phyloP scores from a whole-genome alignment of 495 filamentous ascomycete genomes.

The Penicillium riverlandense region DNA sequence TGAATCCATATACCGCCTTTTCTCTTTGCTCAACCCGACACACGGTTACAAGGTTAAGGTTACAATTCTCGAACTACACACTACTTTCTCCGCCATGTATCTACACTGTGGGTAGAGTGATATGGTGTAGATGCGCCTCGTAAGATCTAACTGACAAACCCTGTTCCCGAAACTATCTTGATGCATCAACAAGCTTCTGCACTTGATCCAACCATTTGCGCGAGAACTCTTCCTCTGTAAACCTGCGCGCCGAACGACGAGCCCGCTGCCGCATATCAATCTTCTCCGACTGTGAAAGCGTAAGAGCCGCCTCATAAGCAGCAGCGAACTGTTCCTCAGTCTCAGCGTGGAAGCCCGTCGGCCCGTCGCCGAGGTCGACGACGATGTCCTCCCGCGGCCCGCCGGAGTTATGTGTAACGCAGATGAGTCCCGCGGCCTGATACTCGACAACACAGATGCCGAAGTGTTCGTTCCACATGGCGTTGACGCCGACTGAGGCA shows the following conservation, averaged over 20 bases:
- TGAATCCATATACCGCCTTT: too few relatives aligned
- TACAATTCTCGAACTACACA: too few relatives aligned
- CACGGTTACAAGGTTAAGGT: too few relatives aligned
- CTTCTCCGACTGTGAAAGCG: slow-evolving; percentile 57
- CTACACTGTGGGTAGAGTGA: too few relatives aligned
- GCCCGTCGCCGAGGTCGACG: slow-evolving; percentile 62
- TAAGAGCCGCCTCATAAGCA: slow-evolving; percentile 68
- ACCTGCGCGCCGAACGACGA: slow-evolving; percentile 65
- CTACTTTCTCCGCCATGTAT: too few relatives aligned
- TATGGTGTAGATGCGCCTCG: too few relatives aligned
- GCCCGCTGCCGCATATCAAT: slow-evolving; percentile 68
- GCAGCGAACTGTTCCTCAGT: slow-evolving; percentile 69
- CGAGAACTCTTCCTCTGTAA: slow-evolving; percentile 81
- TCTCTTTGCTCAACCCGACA: too few relatives aligned
- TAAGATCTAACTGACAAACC: neutral
- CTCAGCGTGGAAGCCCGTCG: slow-evolving; percentile 81
- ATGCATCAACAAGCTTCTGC: slow-evolving; percentile 53
- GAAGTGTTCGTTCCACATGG: slow-evolving; percentile 99
- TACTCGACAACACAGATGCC: slow-evolving; percentile 98
- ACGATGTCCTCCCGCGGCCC: slow-evolving; percentile 94
- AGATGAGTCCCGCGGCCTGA: slow-evolving; percentile 86
- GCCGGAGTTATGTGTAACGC: slow-evolving; percentile 85
- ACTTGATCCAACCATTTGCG: slow-evolving; percentile 65
- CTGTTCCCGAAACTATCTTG: slow-evolving; percentile 4
- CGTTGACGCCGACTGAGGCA: slow-evolving; percentile 81